Evolutionary conservation across 441 rosid genomes (phyloP), one percentile per base, ranked within the genome.

Genomic region (Erysimum pusillum): DNA sequence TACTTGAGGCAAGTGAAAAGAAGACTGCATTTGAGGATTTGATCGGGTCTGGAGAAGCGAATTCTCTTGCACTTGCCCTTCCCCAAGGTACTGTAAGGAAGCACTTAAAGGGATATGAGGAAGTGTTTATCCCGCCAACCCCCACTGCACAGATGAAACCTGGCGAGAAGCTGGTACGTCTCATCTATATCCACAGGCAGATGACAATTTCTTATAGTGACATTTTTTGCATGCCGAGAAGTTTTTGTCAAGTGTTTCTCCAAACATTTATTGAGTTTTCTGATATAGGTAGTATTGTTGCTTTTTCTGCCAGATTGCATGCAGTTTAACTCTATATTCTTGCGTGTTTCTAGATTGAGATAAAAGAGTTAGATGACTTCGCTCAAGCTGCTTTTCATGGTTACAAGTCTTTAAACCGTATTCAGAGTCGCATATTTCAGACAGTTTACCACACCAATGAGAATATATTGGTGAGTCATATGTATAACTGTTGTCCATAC

Each of bases 361-460:
- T 95, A 80, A 87, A 84, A 83, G 99, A 93, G 77, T 78, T 95
- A 63, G 99, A 95, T 85, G 93, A 90, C 79, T 88, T 95, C 61
- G 98, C 94, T 71, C 98, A 91, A 89, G 95, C 95, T 82, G 99
- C 98, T 81, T 95, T 95, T 80, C 95, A 72, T 76, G 99, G 99
- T 67, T 95, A 95, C 84, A 91, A 91, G 75, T 80, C 93, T 63
- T 82, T 95, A 77, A 95, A 93, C 81, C 99, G 99, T 67, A 93
- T 95, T 57, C 99, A 95, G 81, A 90, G 96, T 83, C 87, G 86
- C 84, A 95, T 95, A 83, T 95, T 88, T 85, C 91, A 93, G 73
- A 89, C 98, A 42, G 99, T 95, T 83, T 93, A 93, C 62, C 42
- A 83, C 80, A 91, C 96, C 45, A 95, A 95, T 75, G 99, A 95